Conservation (phyloP, 108 stramenopile species). For the Poteriospumella lacustris region DNA sequence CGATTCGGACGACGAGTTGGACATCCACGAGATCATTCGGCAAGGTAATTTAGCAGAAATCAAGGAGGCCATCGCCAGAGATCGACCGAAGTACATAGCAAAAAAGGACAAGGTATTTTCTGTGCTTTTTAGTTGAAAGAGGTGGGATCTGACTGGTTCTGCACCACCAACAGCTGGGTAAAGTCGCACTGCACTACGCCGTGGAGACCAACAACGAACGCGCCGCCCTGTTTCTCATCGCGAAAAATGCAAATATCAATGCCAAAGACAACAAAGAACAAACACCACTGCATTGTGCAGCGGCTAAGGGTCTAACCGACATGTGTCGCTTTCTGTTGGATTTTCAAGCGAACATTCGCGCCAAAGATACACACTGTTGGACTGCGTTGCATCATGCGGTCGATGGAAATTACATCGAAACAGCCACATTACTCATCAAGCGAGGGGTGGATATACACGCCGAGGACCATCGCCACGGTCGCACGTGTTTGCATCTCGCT, state of each 20-base stretch:
- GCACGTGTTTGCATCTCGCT: neutral
- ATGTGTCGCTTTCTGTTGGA: slow-evolving; percentile 11
- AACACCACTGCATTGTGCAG: neutral
- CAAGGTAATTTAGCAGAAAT: neutral
- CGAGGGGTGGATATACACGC: neutral
- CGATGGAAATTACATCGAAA: neutral
- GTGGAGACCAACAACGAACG: neutral
- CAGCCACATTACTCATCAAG: slow-evolving; percentile 11
- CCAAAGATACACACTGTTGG: neutral
- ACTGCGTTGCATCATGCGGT: slow-evolving; percentile 15
- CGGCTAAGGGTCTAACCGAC: neutral
- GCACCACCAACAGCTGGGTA: neutral
- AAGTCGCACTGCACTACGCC: neutral
- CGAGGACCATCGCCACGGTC: neutral
- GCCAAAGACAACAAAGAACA: neutral
- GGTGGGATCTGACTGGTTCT: neutral
- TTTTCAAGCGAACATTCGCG: neutral
- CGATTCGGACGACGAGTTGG: neutral
- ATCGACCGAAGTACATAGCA: neutral
- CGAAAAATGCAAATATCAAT: neutral
- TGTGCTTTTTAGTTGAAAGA: neutral
- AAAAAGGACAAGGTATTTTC: neutral
- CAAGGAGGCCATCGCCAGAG: neutral
- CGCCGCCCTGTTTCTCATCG: neutral
- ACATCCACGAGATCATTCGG: neutral